A percentile compares a stretch with the other conserved stretches of the same genome.
These are phyloP conservation scores for Annulohypoxylon stygium DNA, from an alignment of 495 filamentous ascomycete genomes.

Conservation along the genomic window DNA sequence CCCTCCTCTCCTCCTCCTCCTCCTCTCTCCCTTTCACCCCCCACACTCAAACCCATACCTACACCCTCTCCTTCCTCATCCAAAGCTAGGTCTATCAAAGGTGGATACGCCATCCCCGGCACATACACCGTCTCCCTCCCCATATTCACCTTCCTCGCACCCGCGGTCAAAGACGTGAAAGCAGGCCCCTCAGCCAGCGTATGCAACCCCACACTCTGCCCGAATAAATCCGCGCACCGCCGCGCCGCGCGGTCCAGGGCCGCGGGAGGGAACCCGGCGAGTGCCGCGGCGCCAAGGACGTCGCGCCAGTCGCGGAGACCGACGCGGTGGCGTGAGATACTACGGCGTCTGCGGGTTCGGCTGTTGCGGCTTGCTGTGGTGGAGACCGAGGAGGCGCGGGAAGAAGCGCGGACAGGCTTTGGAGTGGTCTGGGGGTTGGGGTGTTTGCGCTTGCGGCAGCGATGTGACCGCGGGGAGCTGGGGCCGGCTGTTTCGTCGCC, in stretches of 20 bases:
- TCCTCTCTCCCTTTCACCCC: conserved; percentile 54
- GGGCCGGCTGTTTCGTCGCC: conserved; percentile 33
- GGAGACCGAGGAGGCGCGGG: conserved; percentile 27
- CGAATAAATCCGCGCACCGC: conserved; percentile 79
- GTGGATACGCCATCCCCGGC: conserved; percentile 50
- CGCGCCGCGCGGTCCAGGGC: conserved; percentile 74
- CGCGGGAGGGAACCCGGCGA: conserved; percentile 71
- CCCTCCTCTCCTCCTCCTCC: conserved; percentile 38
- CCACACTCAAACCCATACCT: conserved; percentile 39
- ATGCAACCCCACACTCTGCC: conserved; percentile 71
- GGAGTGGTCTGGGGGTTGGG: background rate
- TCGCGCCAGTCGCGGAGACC: conserved; percentile 83
- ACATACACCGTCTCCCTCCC: conserved; percentile 47
- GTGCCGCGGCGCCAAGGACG: conserved; percentile 77
- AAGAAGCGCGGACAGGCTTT: background rate
- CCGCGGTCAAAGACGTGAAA: background rate
- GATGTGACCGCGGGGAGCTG: background rate
- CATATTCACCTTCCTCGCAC: conserved; percentile 23
- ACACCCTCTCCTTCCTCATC: conserved; percentile 21
- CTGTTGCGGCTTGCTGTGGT: background rate
- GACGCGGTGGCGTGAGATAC: conserved; percentile 40
- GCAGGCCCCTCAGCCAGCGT: conserved; percentile 63
- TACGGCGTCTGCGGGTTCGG: background rate
- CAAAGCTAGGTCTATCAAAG: conserved; percentile 53
- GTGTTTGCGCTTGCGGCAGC: conserved; percentile 3